Evolutionary conservation across 306 rosid species (phyloP).

Genomic region (Ceratonia siliqua): DNA sequence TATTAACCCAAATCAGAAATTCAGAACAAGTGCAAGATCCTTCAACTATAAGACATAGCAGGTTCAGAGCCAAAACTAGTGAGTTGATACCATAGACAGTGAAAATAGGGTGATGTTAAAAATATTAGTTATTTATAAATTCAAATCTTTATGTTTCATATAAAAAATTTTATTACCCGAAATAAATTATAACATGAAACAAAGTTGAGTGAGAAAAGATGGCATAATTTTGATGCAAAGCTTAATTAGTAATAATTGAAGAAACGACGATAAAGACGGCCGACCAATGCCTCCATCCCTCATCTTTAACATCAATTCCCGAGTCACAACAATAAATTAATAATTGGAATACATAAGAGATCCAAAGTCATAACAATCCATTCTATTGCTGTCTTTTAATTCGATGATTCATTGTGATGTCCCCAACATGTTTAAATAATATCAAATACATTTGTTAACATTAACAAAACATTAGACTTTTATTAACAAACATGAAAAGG

Average conservation of each 20-base stretch:
- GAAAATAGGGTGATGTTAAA: no score
- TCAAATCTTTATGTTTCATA: no score
- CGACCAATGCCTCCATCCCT: slow-evolving; percentile 14
- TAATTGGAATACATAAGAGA: neutral
- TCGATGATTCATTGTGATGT: neutral
- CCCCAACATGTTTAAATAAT: slow-evolving; percentile 10
- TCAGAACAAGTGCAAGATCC: slow-evolving; percentile 26
- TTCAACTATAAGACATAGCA: slow-evolving; percentile 5
- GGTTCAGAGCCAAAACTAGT: neutral
- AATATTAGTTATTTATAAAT: no score
- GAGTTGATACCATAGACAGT: neutral
- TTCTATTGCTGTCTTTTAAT: neutral
- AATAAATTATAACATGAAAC: no score
- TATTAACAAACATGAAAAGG: slow-evolving; percentile 26
- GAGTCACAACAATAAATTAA: neutral
- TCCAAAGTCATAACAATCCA: slow-evolving; percentile 9
- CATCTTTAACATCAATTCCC: slow-evolving; percentile 28
- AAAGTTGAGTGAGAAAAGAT: no score
- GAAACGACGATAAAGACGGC: slow-evolving; percentile 18
- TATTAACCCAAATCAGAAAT: neutral
- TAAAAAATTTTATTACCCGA: no score
- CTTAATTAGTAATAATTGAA: no score
- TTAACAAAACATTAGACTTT: no score
- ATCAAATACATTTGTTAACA: neutral
- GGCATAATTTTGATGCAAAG: no score